Base-by-base conservation (phyloP, 2,329 filamentous ascomycete genomes). In the Apiospora marii region DNA sequence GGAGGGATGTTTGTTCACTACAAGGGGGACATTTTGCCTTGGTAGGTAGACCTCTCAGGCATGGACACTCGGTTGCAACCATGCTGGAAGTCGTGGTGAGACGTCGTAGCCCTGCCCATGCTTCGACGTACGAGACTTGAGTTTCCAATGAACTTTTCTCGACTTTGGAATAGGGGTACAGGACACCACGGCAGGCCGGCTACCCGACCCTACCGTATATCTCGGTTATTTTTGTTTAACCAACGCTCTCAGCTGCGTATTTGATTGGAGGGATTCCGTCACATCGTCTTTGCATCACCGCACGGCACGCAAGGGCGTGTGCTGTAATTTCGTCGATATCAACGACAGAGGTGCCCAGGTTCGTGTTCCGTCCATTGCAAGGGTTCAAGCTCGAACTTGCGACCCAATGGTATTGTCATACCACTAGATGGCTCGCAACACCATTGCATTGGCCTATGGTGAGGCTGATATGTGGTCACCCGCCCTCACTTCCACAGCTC, bases 391-490 rank as follows among this genome's bases (percentile, higher is more conserved):
- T n/a, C 19, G 6, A 10, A 41, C 19, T 64, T 64, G 30, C 30
- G 30, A 30, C 53, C 53, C 30, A 61, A 61, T 8, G 27, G 16
- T n/a, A 37, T 12, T 4, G 30, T 4, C 10, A 2, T n/a, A 4
- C 10, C 30, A 22, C 30, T 4, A 22, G 16, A 37, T 61, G 19
- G 19, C 27, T 61, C 53, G 27, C 8, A 10, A 4, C 3, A 1
- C 5, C 16, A 37, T 61, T 19, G 1, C 4, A 37, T 61, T 22
- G 30, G 30, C 16, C 16, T 61, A 61, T 22, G 0, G 53, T 37
- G 53, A 61, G 53, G 53, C 53, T 61, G 53, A 61, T 37, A 61
- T 61, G 53, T 22, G 2, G 19, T n/a, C 53, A 37, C 30, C 53
- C 58, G 58, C 34, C 58, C 19, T 41, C 30, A 1, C 10, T 64